Evolutionary conservation across 1,139 yeast species (phyloP), one percentile per base, ranked within the genome.

Genomic region (Taphrina sp.): DNA sequence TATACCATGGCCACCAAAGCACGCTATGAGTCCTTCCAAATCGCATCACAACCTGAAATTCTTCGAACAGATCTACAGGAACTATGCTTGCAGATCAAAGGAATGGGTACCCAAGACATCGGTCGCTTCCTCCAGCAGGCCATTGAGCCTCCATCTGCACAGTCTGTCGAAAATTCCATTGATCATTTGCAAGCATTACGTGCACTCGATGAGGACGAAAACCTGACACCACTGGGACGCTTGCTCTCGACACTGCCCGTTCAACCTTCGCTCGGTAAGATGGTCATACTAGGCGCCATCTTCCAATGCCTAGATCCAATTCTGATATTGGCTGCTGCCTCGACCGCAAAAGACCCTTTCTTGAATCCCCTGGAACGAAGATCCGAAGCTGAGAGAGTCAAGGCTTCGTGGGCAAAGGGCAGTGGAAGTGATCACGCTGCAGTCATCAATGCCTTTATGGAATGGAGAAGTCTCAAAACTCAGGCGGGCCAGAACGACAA

Each of bases 11-110:
- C 77, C 65, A 80, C 94, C 1, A 68, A 69, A 47, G 79, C 77
- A 2, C 77, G 77, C 58, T 67, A 69, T 0, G 63, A 67, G 2
- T 63, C 65, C 23, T 80, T 83, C 83, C 68, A 74, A 16, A 70
- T 74, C 1, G 83, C 81, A 61, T 92, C 94, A 3, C 74, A 82
- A 37, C 95, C 95, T 0, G 95, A 86, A 65, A 85, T 86, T 44
- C 80, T 78, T 64, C 74, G 95, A 61, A 80, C 86, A 0, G 77
- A 86, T 58, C 67, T 86, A 49, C 94, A 85, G 62, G 82, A 84
- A 39, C 70, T 85, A 46, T 85, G 83, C 63, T 71, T 86, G 59
- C 78, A 83, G 52, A 87, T 85, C n/a, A 85, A 85, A 65, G 75
- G 92, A 1, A 83, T 86, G 85, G 92, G 92, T 0, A 75, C 85